Evolutionary conservation across 2,329 filamentous ascomycete species (phyloP), one percentile per base, ranked within the genome.

Genomic region (Claviceps purpurea): DNA sequence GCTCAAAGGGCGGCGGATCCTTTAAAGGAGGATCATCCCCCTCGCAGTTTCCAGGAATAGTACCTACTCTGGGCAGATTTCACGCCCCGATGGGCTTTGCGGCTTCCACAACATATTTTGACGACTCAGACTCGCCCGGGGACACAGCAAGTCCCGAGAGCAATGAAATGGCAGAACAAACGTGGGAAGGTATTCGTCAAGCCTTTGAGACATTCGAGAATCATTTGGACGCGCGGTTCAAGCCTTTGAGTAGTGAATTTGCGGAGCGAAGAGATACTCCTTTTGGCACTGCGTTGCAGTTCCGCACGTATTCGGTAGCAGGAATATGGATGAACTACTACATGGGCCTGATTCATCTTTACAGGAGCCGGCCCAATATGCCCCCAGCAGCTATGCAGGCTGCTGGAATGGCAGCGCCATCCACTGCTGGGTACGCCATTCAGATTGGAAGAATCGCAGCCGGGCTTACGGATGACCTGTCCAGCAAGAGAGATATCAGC

Each of bases 381-480:
- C 91, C 90, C 0, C 89, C 91, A 0, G 83, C 90, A 8, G 86
- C 89, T 39, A 89, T 95, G 80, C 79, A 89, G 60, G 89, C 93
- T 2, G 89, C 89, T 0, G 85, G 84, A 7, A 76, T 94, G 56
- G 82, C 86, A 10, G 88, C 89, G 0, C 72, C 72, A 14, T 78
- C 85, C 49, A 96, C 91, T 1, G 79, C 76, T 3, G 70, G 70
- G 0, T 86, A 81, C 65, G 87, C 89, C 1, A 82, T 82, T 55
- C 76, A 84, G 56, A 81, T 96, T 54, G 90, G 89, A 7, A 81
- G 85, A 22, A 91, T 97, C 52, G 79, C 82, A 2, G 87, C 86
- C 0, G 90, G 90, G 0, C 66, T 87, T 45, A 73, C 76, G 13
- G 78, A 81, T 47, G 75, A 79, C 26, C 73, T 75, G 13, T 68